Evolutionary conservation across 371 early-diverging fungal genomes (phyloP).

Genomic region (Mortierella sp.): DNA sequence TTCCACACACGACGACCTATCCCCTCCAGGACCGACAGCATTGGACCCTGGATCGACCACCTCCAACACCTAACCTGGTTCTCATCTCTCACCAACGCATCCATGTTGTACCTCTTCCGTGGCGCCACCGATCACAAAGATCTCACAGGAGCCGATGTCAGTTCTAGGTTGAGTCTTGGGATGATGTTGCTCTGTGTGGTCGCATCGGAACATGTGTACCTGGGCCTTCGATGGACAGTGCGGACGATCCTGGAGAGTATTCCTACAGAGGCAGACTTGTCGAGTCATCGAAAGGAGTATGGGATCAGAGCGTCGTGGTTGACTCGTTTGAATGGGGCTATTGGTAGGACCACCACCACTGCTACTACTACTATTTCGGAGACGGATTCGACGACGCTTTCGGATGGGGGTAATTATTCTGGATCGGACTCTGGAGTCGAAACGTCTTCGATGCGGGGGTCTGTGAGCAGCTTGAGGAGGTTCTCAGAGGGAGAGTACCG

Average conservation of each 20-base stretch:
- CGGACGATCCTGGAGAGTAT: conserved; percentile 27
- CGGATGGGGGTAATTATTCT: not conserved
- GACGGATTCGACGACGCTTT: not conserved
- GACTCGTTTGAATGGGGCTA: conserved; percentile 22
- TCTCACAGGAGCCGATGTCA: conserved; percentile 49
- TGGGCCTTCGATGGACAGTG: conserved; percentile 28
- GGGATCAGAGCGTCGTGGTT: conserved; percentile 41
- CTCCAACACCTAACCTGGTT: conserved; percentile 77
- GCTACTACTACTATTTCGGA: not conserved
- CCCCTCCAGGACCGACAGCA: conserved; percentile 82
- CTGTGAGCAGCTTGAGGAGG: not conserved
- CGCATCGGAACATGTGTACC: conserved; percentile 40
- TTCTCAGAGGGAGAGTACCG: not conserved
- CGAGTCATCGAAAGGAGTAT: conserved; percentile 33
- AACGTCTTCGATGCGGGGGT: not conserved
- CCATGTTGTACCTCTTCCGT: conserved; percentile 79
- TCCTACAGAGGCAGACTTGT: conserved; percentile 34
- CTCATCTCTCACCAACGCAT: conserved; percentile 80
- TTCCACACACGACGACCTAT: conserved; percentile 82
- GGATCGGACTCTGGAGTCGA: not conserved
- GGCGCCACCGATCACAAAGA: conserved; percentile 15
- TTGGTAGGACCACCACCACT: conserved; percentile 2
- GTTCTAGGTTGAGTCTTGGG: conserved; percentile 46
- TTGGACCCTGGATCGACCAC: conserved; percentile 88
- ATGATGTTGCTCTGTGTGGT: conserved; percentile 35